A percentile compares a stretch with the other conserved stretches of the same genome.
Evolutionary conservation across 257 asterid species (phyloP).

Genomic region (Gentiana dahurica): DNA sequence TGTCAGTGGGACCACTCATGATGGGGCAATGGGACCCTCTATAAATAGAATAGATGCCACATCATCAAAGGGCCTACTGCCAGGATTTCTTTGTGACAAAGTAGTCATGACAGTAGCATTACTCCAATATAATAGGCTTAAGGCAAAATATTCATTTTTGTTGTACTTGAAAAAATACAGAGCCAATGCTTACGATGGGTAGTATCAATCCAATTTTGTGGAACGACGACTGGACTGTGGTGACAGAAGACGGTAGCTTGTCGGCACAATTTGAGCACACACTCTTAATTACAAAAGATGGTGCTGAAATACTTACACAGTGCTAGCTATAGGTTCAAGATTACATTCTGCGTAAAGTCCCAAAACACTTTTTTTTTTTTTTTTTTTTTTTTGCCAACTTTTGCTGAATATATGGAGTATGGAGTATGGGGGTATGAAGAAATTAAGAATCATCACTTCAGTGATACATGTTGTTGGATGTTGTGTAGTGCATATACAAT

Average conservation of each 20-base stretch:
- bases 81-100: neutral
- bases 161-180: slow-evolving; percentile 28
- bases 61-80: too few species aligned
- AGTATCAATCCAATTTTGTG: slow-evolving; percentile 74
- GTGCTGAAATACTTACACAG: slow-evolving; percentile 76
- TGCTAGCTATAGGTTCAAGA: slow-evolving; percentile 22
- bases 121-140: neutral
- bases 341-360: neutral
- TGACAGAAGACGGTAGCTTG: slow-evolving; percentile 87
- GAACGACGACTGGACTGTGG: slow-evolving; percentile 92
- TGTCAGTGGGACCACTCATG: too few species aligned
- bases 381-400: too few species aligned
- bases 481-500: too few species aligned
- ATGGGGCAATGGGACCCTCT: too few species aligned
- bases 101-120: neutral
- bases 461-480: too few species aligned
- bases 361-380: neutral
- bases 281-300: slow-evolving; percentile 65
- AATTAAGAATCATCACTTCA: too few species aligned
- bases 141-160: neutral
- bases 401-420: too few species aligned
- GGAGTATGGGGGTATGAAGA: too few species aligned
- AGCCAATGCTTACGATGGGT: slow-evolving; percentile 90
- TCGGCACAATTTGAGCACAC: slow-evolving; percentile 98
- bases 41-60: too few species aligned